These are phyloP conservation scores for Lyophyllum shimeji DNA, from an alignment of 768 basidiomycete genomes.

Conservation along the genomic window DNA sequence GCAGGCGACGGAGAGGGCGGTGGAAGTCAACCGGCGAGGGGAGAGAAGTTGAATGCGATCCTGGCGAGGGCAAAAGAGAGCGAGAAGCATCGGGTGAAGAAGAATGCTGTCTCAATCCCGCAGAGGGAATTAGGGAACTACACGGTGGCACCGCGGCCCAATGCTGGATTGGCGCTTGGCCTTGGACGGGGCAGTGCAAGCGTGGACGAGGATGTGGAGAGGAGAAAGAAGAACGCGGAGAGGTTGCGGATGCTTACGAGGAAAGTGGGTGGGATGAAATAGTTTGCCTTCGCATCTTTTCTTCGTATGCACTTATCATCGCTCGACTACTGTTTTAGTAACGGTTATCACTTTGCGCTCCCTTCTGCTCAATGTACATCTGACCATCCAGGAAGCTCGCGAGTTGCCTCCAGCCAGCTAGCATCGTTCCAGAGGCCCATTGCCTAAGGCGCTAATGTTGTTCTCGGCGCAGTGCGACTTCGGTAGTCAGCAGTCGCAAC, in stretches of 20 bases:
- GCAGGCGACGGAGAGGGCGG: constrained; percentile 32
- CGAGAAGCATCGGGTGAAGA: constrained; percentile 68
- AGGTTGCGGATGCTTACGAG: constrained; percentile 64
- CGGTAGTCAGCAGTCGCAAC: neutral
- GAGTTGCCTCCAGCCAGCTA: no score
- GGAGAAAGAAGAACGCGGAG: constrained; percentile 74
- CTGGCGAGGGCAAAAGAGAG: constrained; percentile 63
- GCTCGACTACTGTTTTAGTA: neutral
- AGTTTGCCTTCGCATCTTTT: neutral
- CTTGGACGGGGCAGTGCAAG: constrained; percentile 50
- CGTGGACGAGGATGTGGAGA: constrained; percentile 73
- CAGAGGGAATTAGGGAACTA: constrained; percentile 74
- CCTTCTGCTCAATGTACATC: no score
- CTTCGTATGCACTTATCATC: neutral
- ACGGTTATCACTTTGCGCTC: no score
- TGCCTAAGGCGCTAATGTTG: no score
- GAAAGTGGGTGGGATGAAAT: constrained; percentile 31
- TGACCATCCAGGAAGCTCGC: no score
- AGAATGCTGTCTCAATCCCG: constrained; percentile 84
- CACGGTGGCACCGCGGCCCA: constrained; percentile 71
- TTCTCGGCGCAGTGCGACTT: neutral
- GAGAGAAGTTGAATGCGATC: constrained; percentile 67
- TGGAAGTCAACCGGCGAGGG: constrained; percentile 24
- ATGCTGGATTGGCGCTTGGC: constrained; percentile 48
- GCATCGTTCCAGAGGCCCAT: no score